Percentiles rank a stretch among this genome's conserved stretches.
Conservation (phyloP, 169 alveolate genomes). For the Cryptosporidium ubiquitum region DNA sequence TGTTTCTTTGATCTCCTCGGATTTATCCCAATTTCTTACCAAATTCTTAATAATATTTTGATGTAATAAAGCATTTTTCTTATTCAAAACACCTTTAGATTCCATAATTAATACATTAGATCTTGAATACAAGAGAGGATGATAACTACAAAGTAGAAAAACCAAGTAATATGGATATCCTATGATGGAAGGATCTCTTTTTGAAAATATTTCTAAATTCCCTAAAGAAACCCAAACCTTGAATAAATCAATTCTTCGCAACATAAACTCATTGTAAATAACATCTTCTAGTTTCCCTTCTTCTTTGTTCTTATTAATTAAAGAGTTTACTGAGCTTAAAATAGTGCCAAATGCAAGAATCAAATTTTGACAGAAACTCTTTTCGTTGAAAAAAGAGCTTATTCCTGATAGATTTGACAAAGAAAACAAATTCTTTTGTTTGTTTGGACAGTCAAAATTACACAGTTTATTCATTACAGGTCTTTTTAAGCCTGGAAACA, state of each 20-base stretch:
- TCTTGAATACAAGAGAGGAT: conserved; percentile 30
- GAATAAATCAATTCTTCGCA: conserved; percentile 1
- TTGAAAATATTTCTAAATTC: background rate
- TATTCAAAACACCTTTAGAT: background rate
- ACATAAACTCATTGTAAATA: background rate
- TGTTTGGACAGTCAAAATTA: background rate
- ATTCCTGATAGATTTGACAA: background rate
- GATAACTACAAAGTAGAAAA: conserved; percentile 44
- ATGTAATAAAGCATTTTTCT: background rate
- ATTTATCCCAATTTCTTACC: background rate
- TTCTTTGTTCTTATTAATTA: background rate
- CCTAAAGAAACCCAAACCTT: conserved; percentile 18
- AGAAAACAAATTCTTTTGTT: background rate
- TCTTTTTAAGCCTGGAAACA: conserved; percentile 22
- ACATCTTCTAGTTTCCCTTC: background rate
- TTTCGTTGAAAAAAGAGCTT: background rate
- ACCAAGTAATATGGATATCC: background rate
- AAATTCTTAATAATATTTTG: background rate
- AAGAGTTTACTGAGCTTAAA: conserved; percentile 30
- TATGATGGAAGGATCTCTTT: background rate
- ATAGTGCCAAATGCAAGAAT: conserved; percentile 21
- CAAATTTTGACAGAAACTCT: background rate
- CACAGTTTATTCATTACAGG: background rate
- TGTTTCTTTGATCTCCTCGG: background rate
- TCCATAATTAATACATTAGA: background rate